Evolutionary conservation across 2,329 filamentous ascomycete species (phyloP).

Genomic region (Pseudodiploospora longispora): DNA sequence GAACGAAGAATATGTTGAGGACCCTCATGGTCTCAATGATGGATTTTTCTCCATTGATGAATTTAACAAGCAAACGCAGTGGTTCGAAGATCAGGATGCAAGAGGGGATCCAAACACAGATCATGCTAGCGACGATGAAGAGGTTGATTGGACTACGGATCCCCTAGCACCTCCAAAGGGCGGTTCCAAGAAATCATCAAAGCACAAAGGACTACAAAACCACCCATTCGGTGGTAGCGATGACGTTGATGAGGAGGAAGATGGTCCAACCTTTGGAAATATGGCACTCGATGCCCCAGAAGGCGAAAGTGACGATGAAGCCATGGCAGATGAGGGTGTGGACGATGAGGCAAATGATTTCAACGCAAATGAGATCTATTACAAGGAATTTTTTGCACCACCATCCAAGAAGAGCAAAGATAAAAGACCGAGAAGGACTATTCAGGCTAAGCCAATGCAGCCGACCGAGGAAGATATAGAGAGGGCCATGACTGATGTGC

Average conservation of each 20-base stretch:
- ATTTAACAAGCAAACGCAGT: slow-evolving; percentile 91
- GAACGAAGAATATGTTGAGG: slow-evolving; percentile 39
- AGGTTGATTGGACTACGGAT: slow-evolving; percentile 80
- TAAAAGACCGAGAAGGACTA: slow-evolving; percentile 39
- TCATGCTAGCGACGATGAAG: slow-evolving; percentile 72
- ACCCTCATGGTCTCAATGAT: slow-evolving; percentile 84
- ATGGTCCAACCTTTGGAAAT: slow-evolving; percentile 76
- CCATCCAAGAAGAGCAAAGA: slow-evolving; percentile 62
- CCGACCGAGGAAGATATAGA: slow-evolving; percentile 62
- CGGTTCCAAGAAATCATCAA: slow-evolving; percentile 16
- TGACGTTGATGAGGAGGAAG: slow-evolving; percentile 61
- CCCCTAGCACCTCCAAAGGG: slow-evolving; percentile 44
- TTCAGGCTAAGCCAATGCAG: slow-evolving; percentile 30
- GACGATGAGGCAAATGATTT: slow-evolving; percentile 51
- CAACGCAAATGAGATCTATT: slow-evolving; percentile 85
- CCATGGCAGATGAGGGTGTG: slow-evolving; percentile 42
- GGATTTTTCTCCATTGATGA: slow-evolving; percentile 97
- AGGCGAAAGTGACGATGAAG: slow-evolving; percentile 59
- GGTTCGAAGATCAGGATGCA: slow-evolving; percentile 78
- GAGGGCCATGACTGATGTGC: slow-evolving; percentile 77
- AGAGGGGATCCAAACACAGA: slow-evolving; percentile 68
- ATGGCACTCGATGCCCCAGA: slow-evolving; percentile 66
- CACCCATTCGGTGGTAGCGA: slow-evolving; percentile 27
- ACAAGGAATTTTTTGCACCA: slow-evolving; percentile 89
- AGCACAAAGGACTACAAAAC: slow-evolving; percentile 22